Base-by-base conservation (phyloP, 139 green algal genomes). In the Chlorella sp. region DNA sequence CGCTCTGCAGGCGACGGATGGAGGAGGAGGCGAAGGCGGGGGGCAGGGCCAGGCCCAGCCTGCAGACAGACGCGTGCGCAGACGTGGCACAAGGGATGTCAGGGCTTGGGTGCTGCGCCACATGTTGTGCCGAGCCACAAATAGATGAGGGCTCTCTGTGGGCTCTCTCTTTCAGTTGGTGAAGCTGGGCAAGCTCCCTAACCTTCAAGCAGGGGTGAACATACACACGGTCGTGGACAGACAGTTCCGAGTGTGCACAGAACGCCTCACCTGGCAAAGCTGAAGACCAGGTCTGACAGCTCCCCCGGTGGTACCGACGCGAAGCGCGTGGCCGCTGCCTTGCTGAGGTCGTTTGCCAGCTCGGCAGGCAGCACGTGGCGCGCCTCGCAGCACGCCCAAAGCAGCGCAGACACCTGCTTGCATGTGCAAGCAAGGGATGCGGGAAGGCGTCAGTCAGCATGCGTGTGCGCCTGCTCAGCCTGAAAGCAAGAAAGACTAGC, bases 1-100 rank as follows among this genome's bases (percentile, higher is more conserved):
- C 34, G 24, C 26, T 67, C 62, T 67, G 62, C 62, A 67, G 62
- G 62, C 62, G 62, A 3, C 31, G 29, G 62, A 35, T 67, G 62
- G 29, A 20, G 14, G 62, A n/a, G 4, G 62, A 5, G 14, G 62
- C 62, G 35, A 67, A 67, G 62, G 62, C 27, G 62, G 62, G 62
- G 27, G 62, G 26, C 4, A 67, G 27, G 14, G 62, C 26, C 62
- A 67, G 4, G 30, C 62, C 4, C 62, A 67, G 14, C 62, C 62
- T 67, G 62, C 42, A 55, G n/a, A n/a, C 42, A 17, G 42, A 17
- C 42, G 17, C 42, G 17, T 10, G 42, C 42, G 17, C 42, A 55
- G 42, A 17, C 42, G 17, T 17, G 42, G 42, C 10, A 10, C 10
- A 10, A 55, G 42, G 42, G 10, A 55, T 10, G 42, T 55, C 42